These are phyloP conservation scores for Xerocomus nothofagi DNA, from an alignment of 1,284 basidiomycete genomes.

Conservation along the genomic window DNA sequence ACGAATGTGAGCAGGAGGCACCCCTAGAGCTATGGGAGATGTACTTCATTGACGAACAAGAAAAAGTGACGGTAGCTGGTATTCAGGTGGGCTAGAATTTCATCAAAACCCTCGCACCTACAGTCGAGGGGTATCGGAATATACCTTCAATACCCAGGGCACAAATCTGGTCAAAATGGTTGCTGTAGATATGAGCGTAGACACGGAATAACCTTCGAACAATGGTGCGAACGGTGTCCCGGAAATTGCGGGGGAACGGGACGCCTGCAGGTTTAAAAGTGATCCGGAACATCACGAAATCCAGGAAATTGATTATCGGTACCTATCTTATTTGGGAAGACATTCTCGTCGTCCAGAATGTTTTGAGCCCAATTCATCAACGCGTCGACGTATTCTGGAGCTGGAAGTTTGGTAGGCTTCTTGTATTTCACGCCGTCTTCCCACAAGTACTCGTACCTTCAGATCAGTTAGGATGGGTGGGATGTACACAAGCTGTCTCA, in stretches of 20 bases:
- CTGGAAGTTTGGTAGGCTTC: slow-evolving; percentile 90
- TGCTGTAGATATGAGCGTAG: slow-evolving; percentile 99
- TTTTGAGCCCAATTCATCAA: slow-evolving; percentile 99
- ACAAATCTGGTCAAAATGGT: slow-evolving; percentile 99
- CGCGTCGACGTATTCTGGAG: slow-evolving; percentile 96
- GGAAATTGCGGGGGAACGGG: slow-evolving; percentile 91
- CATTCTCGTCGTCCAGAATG: slow-evolving; percentile 87
- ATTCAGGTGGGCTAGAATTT: slow-evolving; percentile 87
- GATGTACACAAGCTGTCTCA: slow-evolving; percentile 39
- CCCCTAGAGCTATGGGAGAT: slow-evolving; percentile 8
- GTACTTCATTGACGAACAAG: slow-evolving; percentile 93
- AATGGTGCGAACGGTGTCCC: slow-evolving; percentile 89
- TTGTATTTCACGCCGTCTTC: slow-evolving; percentile 93
- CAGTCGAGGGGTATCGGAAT: slow-evolving; percentile 13
- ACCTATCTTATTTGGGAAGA: slow-evolving; percentile 97
- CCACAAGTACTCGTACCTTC: slow-evolving; percentile 95
- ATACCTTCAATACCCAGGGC: slow-evolving; percentile 96
- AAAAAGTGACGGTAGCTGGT: slow-evolving; percentile 99
- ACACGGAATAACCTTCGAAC: slow-evolving; percentile 93
- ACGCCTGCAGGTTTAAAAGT: slow-evolving; percentile 55
- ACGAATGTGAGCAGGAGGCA: slow-evolving; percentile 8
- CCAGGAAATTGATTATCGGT: slow-evolving; percentile 13
- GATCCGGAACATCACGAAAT: not conserved
- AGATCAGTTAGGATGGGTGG: slow-evolving; percentile 13
- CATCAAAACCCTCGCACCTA: not conserved